These are phyloP conservation scores for Leccinum subgranulosum DNA, from an alignment of 768 basidiomycete genomes.

Conservation along the genomic window DNA sequence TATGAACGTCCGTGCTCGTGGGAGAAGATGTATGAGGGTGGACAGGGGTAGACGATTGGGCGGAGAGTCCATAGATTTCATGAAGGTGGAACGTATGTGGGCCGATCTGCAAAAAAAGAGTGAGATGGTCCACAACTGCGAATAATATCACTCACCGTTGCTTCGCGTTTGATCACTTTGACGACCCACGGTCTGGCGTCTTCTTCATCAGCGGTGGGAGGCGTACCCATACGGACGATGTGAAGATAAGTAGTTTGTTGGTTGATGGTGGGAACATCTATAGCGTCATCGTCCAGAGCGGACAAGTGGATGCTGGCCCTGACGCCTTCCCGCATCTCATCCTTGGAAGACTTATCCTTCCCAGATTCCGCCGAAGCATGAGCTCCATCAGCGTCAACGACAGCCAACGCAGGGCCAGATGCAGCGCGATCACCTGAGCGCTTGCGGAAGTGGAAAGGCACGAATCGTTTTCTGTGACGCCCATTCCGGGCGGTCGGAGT, in stretches of 20 bases:
- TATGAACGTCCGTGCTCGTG: conserved; percentile 36
- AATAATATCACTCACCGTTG: conserved; percentile 48
- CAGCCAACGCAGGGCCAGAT: conserved; percentile 75
- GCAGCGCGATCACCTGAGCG: conserved; percentile 47
- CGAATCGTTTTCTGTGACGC: conserved; percentile 54
- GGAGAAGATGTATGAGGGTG: conserved; percentile 39
- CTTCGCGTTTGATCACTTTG: conserved; percentile 90
- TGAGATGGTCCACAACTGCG: not conserved
- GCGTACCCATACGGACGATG: conserved; percentile 65
- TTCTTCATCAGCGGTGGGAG: conserved; percentile 41
- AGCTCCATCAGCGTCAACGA: conserved; percentile 66
- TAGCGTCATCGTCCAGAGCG: conserved; percentile 75
- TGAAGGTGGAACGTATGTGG: conserved; percentile 92
- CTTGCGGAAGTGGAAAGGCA: conserved; percentile 65
- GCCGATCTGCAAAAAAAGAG: conserved; percentile 61
- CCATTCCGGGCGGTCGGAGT: conserved; percentile 15
- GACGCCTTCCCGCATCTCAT: conserved; percentile 60
- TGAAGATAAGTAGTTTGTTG: conserved; percentile 90
- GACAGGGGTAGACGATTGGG: conserved; percentile 40
- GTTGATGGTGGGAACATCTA: conserved; percentile 65
- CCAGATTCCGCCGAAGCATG: conserved; percentile 30
- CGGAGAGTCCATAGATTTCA: conserved; percentile 89
- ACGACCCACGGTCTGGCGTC: conserved; percentile 85
- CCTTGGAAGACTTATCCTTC: conserved; percentile 44
- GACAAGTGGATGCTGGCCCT: conserved; percentile 76